Evolutionary conservation across 805 yeast genomes (phyloP), one percentile per base, ranked within the genome.

Genomic region (Saturnispora halmiae): DNA sequence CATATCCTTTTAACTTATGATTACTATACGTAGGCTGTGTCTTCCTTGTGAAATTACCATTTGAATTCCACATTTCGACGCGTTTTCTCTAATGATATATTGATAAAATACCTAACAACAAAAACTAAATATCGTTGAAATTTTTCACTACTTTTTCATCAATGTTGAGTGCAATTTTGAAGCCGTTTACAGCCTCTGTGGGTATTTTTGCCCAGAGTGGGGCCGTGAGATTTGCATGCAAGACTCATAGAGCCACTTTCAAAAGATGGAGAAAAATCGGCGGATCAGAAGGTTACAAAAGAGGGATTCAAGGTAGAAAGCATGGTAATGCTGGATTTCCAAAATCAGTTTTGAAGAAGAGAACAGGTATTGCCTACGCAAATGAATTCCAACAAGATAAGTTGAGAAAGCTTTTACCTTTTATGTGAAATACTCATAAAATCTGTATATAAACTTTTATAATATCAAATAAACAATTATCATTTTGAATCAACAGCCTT

Each of bases 281-380:
- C 3, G 80, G 82, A 4, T 85, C 82, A 2, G 73, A 75, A n/a
- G 79, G 67, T 16, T 71, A 69, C 61, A 73, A 77, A 51, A 66
- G 85, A 56, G 88, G 72, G 47, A 75, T 77, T 51, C 82, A 94
- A 16, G 94, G 95, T 9, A 75, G 95, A 65, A 82, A 83, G 50
- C 96, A 88, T 59, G 96, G 96, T 38, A 88, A 88, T 55, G 84
- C 87, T 2, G 88, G 95, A 18, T 88, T 92, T 81, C 72, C 87
- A 25, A 65, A 73, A 31, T 69, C 78, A 38, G 67, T 73, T 20
- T 62, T 82, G 53, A 66, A 74, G 45, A 70, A 70, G 51, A 67
- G 81, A 60, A 73, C 77, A 49, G 81, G 76, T 24, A 80, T 70
- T 50, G 74, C 69, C 6, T 56, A 63, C 50, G 84, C 77, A 30